Evolutionary conservation across 345 rosid species (phyloP), one percentile per base, ranked within the genome.

Genomic region (Carallia brachiata): DNA sequence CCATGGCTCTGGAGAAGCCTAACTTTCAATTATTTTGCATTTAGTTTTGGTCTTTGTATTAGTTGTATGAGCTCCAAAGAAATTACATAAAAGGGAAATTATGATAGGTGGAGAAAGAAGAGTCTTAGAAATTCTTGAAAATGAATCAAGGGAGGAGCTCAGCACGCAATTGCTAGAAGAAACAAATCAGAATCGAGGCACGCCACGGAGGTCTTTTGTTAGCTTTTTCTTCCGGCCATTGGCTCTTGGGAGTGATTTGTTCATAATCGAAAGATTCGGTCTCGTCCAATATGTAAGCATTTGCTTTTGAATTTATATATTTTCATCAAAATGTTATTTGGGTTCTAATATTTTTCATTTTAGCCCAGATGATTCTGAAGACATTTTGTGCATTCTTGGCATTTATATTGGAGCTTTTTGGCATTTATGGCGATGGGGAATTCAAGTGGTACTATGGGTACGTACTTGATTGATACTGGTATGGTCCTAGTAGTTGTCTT

Each of bases 381-480:
- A 88, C 94, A 36, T 61, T 82, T 40, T 89, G 94, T 66, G 90
- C 97, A 28, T 88, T 91, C 75, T 76, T 89, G 80, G 82, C 91
- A 32, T 78, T 91, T 44, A 36, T 91, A 67, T 81, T 93, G 79
- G 91, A 87, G 85, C 81, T 89, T 48, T 80, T 87, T 7, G 90
- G 92, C 34, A 84, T 86, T 28, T 89, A 89, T 27, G 92, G 98
- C 18, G 89, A 89, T 59, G 97, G 97, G 27, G 86, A 85, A 79
- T 91, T 93, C 91, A 84, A 88, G 79, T 87, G 96, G 92, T 72
- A 86, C 79, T 84, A 83, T 65, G 98, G 96, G 97, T 91, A 87
- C 53, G 89, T 47, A 68, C 19, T 39, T 39, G 10, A 39, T 39
- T 39, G 44, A 39, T 39, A 7, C 0, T 39, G 44, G 44, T 39